Evolutionary conservation across 441 rosid genomes (phyloP).

Genomic region (Euphorbia celastroides): DNA sequence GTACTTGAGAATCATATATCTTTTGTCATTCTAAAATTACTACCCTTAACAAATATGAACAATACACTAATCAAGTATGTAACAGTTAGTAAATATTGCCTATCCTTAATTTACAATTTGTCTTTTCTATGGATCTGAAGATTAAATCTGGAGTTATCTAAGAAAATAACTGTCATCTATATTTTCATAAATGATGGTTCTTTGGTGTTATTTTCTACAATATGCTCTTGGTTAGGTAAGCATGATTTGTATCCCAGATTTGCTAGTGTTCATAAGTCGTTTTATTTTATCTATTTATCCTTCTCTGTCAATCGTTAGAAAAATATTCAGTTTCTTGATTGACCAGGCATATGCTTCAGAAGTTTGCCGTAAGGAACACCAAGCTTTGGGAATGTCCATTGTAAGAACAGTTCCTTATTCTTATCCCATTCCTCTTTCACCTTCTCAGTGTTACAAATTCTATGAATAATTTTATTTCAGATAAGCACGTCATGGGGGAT

Average conservation of each 20-base stretch:
- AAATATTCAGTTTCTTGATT: neutral
- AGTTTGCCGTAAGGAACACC: conserved; percentile 39
- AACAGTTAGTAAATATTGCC: neutral
- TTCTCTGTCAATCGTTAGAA: neutral
- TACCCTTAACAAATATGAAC: neutral
- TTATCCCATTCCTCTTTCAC: neutral
- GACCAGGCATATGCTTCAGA: conserved; percentile 50
- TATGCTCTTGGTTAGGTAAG: neutral
- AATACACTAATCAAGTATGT: too few species aligned
- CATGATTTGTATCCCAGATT: neutral
- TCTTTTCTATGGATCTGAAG: neutral
- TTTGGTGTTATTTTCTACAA: neutral
- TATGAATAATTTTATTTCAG: conserved; percentile 16
- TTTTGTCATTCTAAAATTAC: neutral
- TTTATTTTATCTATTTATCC: neutral
- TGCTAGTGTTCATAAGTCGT: neutral
- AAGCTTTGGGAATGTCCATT: conserved; percentile 42
- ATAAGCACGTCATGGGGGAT: conserved; percentile 50
- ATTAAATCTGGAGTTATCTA: neutral
- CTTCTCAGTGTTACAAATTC: neutral
- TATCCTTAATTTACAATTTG: neutral
- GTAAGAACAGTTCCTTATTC: conserved; percentile 23
- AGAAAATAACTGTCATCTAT: neutral
- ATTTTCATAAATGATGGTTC: neutral
- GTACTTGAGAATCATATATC: neutral